Evolutionary conservation across 805 yeast genomes (phyloP), one percentile per base, ranked within the genome.

Genomic region (Myxozyma kluyveri): DNA sequence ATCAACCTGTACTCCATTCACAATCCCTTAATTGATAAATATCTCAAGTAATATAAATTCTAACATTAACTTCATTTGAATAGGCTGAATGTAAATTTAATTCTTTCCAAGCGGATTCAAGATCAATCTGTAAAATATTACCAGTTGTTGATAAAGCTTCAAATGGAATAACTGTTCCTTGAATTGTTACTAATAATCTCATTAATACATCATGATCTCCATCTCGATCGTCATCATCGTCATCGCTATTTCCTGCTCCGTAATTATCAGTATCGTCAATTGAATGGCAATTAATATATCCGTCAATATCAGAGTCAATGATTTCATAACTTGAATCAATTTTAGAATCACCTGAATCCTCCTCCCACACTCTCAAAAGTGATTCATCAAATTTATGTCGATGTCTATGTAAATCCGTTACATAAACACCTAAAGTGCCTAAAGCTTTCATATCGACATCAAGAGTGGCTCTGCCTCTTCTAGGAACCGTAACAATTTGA

Each of bases 401-500:
- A 9, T 22, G n/a, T 6, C 18, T 17, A 4, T 42, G 31, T 21
- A 50, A 31, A 12, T 50, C 57, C 26, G 57, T 50, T 12, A 54
- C 46, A 21, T 54, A 54, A 19, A 54, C 24, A 3, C 57, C 57
- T 2, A 56, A 40, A 14, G 40, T 38, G 14, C 60, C 60, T 10
- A 56, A 47, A 2, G 42, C 60, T 32, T 54, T 56, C 19, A 56
- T 6, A 33, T 56, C 49, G 12, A 56, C 52, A 32, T 56, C 60
- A 9, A 56, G 45, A 3, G 49, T 27, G 7, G 54, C 49, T 4
- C 60, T 49, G 17, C 60, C 60, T 3, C 40, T 37, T 5, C 36
- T 5, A 2, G 60, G 60, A 2, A 56, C 58, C 14, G 50, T 54
- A 6, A 56, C 26, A 36, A 42, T 38, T 27, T 56, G 60, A 4